Conservation (phyloP, 1,284 basidiomycete species). For the Blastosporella zonata region DNA sequence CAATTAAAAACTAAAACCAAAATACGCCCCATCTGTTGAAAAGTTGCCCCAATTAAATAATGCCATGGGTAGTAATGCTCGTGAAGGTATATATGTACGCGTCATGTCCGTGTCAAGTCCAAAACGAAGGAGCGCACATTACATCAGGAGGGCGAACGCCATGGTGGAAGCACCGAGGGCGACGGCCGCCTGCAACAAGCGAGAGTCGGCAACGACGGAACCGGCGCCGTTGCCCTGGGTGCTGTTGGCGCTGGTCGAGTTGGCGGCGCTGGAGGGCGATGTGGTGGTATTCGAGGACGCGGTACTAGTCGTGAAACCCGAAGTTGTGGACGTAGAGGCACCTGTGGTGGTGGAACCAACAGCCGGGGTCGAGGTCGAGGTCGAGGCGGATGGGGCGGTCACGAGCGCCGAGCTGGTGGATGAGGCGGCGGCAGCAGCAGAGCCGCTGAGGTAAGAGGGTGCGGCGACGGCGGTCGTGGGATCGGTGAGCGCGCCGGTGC, state of each 20-base stretch:
- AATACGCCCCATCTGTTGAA: neutral
- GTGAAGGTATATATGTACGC: neutral
- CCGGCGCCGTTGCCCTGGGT: conserved; percentile 15
- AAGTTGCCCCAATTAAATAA: neutral
- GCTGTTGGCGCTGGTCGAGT: conserved; percentile 5
- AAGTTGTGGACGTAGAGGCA: neutral
- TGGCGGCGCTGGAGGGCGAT: conserved; percentile 5
- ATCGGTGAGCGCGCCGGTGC: conserved; percentile 59
- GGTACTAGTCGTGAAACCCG: neutral
- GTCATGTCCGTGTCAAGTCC: neutral
- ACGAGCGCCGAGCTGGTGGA: conserved; percentile 1
- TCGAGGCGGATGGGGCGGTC: conserved; percentile 2
- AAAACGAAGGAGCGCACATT: conserved; percentile 6
- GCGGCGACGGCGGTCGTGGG: conserved; percentile 34
- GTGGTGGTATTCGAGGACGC: neutral
- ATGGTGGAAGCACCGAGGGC: conserved; percentile 24
- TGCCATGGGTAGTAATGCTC: neutral
- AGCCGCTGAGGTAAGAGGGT: conserved; percentile 21
- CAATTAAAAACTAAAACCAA: neutral
- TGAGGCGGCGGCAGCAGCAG: conserved; percentile 6
- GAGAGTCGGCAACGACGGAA: conserved; percentile 17
- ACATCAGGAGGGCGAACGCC: conserved; percentile 26
- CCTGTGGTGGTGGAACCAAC: neutral
- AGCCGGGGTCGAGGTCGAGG: neutral
- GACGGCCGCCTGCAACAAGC: conserved; percentile 23